Base-by-base conservation (phyloP, 257 asterid genomes). In the Orobanche coerulescens region DNA sequence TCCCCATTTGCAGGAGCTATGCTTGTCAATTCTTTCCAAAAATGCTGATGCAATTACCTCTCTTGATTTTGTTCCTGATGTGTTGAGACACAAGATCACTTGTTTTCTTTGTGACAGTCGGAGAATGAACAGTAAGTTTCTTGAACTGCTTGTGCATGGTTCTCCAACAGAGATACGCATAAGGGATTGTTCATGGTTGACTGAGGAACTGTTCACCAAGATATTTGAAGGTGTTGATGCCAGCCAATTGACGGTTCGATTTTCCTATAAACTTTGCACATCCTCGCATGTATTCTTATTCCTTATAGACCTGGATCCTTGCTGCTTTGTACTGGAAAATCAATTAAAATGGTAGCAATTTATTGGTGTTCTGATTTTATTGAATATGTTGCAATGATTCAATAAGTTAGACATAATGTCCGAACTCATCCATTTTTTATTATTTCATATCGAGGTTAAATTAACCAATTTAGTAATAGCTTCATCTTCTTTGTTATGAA, bases 101-200 rank as follows among this genome's bases (percentile, higher is more conserved):
- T 75, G 82, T 75, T 74, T 72, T 66, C 94, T 92, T 39, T 88
- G 91, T 71, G 88, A 82, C 58, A 54, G 75, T 71, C 78, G 96
- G 62, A 75, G 61, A 75, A 88, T 92, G 91, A 70, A 80, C 34
- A 22, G 22, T 66, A 83, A 82, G 66, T 81, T 92, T 69, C 79
- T 88, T 61, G 76, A 79, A 36, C 84, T 88, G 69, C 90, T 92
- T 61, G 67, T 79, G 47, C 72, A 65, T 53, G 94, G 78, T 52
- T 75, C 81, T 64, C 98, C 96, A 31, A 78, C 93, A 37, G 96
- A 92, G 88, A 78, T 92, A 52, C 87, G 82, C 44, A 2, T 92
- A 42, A 67, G 81, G 78, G 95, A 88, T 47, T 88, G 98, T 73
- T 92, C 98, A 3, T 92, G 96, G 98, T 66, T 92, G 64, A 66